phyloP scores from a whole-genome alignment of 2,329 filamentous ascomycete species.

The Leptosphaerulina australis region DNA sequence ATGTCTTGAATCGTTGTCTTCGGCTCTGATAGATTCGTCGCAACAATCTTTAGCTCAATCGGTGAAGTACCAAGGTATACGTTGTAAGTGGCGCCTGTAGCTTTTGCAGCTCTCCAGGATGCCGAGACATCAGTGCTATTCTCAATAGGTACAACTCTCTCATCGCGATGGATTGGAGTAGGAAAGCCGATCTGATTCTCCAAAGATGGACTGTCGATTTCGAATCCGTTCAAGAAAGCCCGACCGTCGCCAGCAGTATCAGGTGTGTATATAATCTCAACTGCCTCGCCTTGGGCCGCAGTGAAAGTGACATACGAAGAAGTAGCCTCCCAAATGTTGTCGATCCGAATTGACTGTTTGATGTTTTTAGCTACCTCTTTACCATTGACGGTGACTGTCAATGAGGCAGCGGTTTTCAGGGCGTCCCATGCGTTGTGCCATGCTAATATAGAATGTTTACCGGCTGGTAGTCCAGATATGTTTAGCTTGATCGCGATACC shows the following conservation, averaged over 20 bases:
- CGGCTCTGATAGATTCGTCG: conserved; percentile 6
- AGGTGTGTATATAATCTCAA: conserved; percentile 30
- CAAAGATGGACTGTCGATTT: conserved; percentile 35
- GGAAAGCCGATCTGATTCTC: conserved; percentile 37
- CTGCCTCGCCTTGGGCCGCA: conserved; percentile 21
- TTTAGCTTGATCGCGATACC: conserved; percentile 30
- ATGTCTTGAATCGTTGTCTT: conserved; percentile 13
- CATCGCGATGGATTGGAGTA: conserved; percentile 36
- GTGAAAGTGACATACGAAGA: conserved; percentile 37
- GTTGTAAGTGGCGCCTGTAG: conserved; percentile 25
- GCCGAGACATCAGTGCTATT: conserved; percentile 21
- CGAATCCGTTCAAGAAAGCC: conserved; percentile 43
- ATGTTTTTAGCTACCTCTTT: conserved; percentile 12
- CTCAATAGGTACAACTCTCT: conserved; percentile 25
- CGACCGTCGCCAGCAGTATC: conserved; percentile 18
- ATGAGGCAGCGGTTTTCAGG: conserved; percentile 23
- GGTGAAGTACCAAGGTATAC: conserved; percentile 32
- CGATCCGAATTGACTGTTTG: conserved; percentile 34
- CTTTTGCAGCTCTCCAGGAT: conserved; percentile 32
- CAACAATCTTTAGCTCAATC: conserved; percentile 14
- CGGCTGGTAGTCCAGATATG: conserved; percentile 35
- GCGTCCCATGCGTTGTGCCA: conserved; percentile 45
- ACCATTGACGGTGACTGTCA: conserved; percentile 36
- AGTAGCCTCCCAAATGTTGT: conserved; percentile 43
- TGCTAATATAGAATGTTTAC: conserved; percentile 36